These are phyloP conservation scores for Rosellinia necatrix DNA, from an alignment of 2,329 filamentous ascomycete species.

Conservation along the genomic window DNA sequence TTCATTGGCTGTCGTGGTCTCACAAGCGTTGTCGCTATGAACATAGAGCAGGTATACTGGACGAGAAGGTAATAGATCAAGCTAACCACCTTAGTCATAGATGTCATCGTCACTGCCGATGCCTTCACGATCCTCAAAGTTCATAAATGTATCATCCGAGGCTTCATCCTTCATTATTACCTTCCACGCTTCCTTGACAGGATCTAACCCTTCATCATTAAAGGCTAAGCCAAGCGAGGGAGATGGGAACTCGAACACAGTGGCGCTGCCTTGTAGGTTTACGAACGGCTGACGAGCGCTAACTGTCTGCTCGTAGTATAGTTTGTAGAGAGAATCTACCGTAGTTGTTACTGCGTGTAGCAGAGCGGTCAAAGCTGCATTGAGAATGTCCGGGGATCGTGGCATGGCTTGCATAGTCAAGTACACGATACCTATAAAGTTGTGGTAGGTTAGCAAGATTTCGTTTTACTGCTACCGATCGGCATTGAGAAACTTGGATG, in stretches of 20 bases:
- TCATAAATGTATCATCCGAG: conserved; percentile 65
- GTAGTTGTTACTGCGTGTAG: conserved; percentile 40
- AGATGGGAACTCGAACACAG: conserved; percentile 60
- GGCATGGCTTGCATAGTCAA: conserved; percentile 45
- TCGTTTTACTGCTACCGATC: background rate
- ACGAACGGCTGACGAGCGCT: conserved; percentile 34
- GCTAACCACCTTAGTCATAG: conserved; percentile 46
- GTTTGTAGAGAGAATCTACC: conserved; percentile 50
- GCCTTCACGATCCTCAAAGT: conserved; percentile 75
- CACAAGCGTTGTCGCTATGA: background rate
- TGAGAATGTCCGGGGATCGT: conserved; percentile 44
- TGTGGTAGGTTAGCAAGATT: conserved; percentile 26
- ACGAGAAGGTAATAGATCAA: background rate
- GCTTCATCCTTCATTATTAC: conserved; percentile 59
- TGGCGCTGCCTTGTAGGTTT: conserved; percentile 43
- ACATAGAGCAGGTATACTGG: background rate
- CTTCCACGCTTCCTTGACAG: conserved; percentile 74
- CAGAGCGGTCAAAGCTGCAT: conserved; percentile 49
- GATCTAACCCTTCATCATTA: conserved; percentile 69
- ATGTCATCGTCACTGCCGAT: conserved; percentile 59
- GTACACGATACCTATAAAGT: conserved; percentile 43
- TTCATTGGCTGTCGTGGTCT: background rate
- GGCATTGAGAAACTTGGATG: conserved; percentile 28
- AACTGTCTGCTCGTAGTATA: conserved; percentile 60
- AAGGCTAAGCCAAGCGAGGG: conserved; percentile 71